Evolutionary conservation across 257 asterid genomes (phyloP).

Genomic region (Anisodus acutangulus): DNA sequence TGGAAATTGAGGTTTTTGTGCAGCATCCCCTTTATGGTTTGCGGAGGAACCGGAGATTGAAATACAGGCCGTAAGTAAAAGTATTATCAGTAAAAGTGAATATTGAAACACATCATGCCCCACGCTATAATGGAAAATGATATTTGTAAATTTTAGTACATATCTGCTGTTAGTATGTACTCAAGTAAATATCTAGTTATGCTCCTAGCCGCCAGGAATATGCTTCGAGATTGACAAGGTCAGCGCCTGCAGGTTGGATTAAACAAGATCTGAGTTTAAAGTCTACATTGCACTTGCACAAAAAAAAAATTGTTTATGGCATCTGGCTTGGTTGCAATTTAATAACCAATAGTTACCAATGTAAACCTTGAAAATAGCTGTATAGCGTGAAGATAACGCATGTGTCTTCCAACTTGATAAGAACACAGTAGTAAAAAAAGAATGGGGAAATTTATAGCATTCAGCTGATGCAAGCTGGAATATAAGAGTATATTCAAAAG

Average conservation of each 20-base stretch:
- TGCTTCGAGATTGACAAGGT: neutral
- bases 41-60: neutral
- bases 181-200: neutral
- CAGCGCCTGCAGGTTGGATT: neutral
- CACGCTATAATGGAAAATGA: neutral
- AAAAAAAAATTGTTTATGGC: neutral
- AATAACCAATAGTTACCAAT: neutral
- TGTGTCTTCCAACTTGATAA: slow-evolving; percentile 12
- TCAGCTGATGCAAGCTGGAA: neutral
- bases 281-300: neutral
- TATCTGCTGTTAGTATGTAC: neutral
- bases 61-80: neutral
- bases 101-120: neutral
- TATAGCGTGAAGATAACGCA: neutral
- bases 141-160: neutral
- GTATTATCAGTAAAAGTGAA: neutral
- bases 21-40: neutral
- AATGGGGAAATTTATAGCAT: no score
- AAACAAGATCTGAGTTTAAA: neutral
- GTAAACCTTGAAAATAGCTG: neutral
- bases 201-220: neutral
- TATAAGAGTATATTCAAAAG: neutral
- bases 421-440: neutral
- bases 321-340: neutral
- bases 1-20: slow-evolving; percentile 10